phyloP scores from a whole-genome alignment of 1,139 yeast genomes.

The Debaryomycetaceae sp. region DNA sequence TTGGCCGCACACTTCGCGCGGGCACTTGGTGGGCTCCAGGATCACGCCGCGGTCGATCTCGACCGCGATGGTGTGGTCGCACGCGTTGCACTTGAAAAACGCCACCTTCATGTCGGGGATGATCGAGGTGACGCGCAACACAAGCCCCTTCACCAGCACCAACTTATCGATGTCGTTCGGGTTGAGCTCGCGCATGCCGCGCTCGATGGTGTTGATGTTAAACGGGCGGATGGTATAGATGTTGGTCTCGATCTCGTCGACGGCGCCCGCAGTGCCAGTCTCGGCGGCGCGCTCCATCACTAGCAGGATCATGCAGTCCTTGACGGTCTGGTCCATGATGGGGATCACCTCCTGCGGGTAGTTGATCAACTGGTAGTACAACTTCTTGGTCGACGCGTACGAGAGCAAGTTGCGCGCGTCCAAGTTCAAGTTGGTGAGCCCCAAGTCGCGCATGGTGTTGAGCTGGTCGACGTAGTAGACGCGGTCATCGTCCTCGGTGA shows the following conservation, averaged over 20 bases:
- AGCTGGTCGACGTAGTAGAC: slow-evolving; percentile 70
- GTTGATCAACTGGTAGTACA: slow-evolving; percentile 79
- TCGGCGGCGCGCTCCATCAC: slow-evolving; percentile 47
- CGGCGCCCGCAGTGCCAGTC: slow-evolving; percentile 9
- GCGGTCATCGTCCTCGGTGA: slow-evolving; percentile 58
- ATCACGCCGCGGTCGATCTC: slow-evolving; percentile 94
- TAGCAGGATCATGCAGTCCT: slow-evolving; percentile 82
- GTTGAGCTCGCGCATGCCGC: slow-evolving; percentile 91
- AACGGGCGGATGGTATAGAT: slow-evolving; percentile 87
- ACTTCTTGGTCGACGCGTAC: slow-evolving; percentile 69
- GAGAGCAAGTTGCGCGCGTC: slow-evolving; percentile 80
- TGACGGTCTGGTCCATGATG: slow-evolving; percentile 93
- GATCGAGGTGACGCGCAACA: slow-evolving; percentile 81
- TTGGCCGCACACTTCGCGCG: slow-evolving; percentile 82
- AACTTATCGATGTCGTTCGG: slow-evolving; percentile 94
- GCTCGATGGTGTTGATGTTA: slow-evolving; percentile 58
- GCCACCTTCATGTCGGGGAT: slow-evolving; percentile 99
- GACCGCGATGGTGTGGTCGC: slow-evolving; percentile 89
- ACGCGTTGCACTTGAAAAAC: slow-evolving; percentile 90
- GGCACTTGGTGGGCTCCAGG: slow-evolving; percentile 90
- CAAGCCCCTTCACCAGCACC: slow-evolving; percentile 87
- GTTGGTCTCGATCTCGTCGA: slow-evolving; percentile 73
- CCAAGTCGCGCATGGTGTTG: slow-evolving; percentile 70
- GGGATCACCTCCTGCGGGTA: slow-evolving; percentile 98
- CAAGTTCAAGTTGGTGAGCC: slow-evolving; percentile 76